Conservation (phyloP, 2,329 filamentous ascomycete species). For the Hymenoscyphus infarciens region DNA sequence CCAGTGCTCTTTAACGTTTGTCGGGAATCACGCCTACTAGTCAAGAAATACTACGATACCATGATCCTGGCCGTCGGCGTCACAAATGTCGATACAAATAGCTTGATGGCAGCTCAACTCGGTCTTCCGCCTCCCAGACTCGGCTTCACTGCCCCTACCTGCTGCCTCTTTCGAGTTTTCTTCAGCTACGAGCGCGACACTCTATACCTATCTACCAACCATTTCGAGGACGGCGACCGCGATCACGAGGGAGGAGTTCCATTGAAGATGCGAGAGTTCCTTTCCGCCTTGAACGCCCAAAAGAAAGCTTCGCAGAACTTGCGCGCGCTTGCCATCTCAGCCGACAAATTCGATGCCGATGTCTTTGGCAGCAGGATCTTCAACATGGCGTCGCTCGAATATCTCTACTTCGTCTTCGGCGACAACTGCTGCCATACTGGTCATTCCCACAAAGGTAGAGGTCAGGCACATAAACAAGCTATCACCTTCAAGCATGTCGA, state of each 20-base stretch:
- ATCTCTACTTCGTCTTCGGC: constrained; percentile 9
- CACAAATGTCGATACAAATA: not conserved
- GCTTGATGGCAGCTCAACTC: not conserved
- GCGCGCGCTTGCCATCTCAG: constrained; percentile 1
- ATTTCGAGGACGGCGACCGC: constrained; percentile 3
- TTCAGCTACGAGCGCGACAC: constrained; percentile 8
- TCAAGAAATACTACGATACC: not conserved
- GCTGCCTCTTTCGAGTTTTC: constrained; percentile 6
- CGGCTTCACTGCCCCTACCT: not conserved
- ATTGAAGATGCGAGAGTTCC: constrained; percentile 9
- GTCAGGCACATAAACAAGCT: not conserved
- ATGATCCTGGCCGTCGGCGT: constrained; percentile 6
- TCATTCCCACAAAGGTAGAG: not conserved
- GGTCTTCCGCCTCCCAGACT: not conserved
- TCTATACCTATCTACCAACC: constrained; percentile 5
- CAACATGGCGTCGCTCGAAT: constrained; percentile 11
- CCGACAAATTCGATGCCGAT: not conserved
- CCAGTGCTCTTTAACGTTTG: constrained; percentile 5
- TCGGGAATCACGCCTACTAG: not conserved
- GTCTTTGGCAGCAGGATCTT: not conserved
- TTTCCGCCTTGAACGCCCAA: constrained; percentile 1
- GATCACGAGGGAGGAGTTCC: not conserved
- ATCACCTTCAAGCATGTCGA: not conserved
- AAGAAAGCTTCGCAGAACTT: not conserved
- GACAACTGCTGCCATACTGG: constrained; percentile 8